These are phyloP conservation scores for Cryphonectria carpinicola DNA, from an alignment of 2,329 filamentous ascomycete species.

Conservation along the genomic window DNA sequence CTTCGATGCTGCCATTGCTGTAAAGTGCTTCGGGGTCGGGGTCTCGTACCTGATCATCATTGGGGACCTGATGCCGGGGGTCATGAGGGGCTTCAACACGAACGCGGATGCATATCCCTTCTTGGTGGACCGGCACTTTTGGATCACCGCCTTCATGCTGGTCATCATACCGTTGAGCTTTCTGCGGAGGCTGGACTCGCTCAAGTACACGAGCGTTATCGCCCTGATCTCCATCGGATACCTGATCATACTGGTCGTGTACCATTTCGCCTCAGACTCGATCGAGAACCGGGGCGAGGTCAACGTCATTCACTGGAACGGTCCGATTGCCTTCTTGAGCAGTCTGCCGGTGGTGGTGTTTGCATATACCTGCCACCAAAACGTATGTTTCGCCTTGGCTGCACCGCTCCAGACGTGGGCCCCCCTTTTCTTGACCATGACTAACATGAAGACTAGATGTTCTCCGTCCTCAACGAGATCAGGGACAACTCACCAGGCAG, in stretches of 20 bases:
- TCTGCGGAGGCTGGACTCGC: slow-evolving; percentile 84
- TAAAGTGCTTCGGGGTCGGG: slow-evolving; percentile 97
- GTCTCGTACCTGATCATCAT: slow-evolving; percentile 99
- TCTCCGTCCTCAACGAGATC: slow-evolving; percentile 96
- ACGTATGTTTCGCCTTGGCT: slow-evolving; percentile 58
- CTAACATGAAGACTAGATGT: slow-evolving; percentile 70
- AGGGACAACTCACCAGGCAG: slow-evolving; percentile 77
- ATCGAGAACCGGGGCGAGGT: slow-evolving; percentile 73
- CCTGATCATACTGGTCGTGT: slow-evolving; percentile 88
- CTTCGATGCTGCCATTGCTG: slow-evolving; percentile 92
- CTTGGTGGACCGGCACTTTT: slow-evolving; percentile 88
- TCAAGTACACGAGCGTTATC: slow-evolving; percentile 95
- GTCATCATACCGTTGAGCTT: slow-evolving; percentile 95
- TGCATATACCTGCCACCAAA: slow-evolving; percentile 99
- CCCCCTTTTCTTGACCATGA: slow-evolving; percentile 1
- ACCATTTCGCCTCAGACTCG: slow-evolving; percentile 85
- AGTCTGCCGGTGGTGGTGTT: slow-evolving; percentile 95
- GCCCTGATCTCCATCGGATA: slow-evolving; percentile 94
- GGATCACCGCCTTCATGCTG: slow-evolving; percentile 97
- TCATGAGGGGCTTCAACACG: slow-evolving; percentile 78
- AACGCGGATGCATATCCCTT: slow-evolving; percentile 68
- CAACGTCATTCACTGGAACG: slow-evolving; percentile 76
- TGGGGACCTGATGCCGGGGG: slow-evolving; percentile 95
- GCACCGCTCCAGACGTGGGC: not conserved
- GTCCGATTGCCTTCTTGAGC: slow-evolving; percentile 76